Evolutionary conservation across 208 protist species (phyloP).

Genomic region (Leptomonas pyrrhocoris): DNA sequence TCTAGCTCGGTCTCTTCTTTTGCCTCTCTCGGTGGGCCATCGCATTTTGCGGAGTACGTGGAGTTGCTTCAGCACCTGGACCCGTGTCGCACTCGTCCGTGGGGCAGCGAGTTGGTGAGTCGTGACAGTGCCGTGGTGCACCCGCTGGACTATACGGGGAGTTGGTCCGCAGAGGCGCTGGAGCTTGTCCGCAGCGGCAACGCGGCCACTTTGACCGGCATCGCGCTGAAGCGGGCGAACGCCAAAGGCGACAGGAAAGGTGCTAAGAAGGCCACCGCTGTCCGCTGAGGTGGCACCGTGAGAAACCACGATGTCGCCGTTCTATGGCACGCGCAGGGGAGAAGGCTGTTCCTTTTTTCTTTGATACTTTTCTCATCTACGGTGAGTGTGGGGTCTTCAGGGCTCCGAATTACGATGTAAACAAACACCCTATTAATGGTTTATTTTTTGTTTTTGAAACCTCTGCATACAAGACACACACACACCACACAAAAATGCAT

Average conservation of each 20-base stretch:
- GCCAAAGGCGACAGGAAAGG: not conserved
- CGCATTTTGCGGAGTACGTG: slow-evolving; percentile 13
- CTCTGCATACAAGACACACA: no score
- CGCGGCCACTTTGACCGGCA: not conserved
- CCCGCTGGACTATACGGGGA: slow-evolving; percentile 12
- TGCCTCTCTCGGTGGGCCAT: slow-evolving; percentile 4
- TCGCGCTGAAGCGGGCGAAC: not conserved
- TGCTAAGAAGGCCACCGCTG: not conserved
- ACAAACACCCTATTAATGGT: no score
- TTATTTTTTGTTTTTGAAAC: no score
- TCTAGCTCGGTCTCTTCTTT: not conserved
- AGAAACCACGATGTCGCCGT: not conserved
- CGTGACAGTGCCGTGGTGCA: slow-evolving; percentile 25
- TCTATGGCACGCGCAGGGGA: not conserved
- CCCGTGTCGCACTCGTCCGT: slow-evolving; percentile 26
- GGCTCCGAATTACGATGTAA: no score
- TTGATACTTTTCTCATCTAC: no score
- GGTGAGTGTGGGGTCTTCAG: no score
- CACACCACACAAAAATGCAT: no score
- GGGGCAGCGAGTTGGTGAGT: slow-evolving; percentile 30
- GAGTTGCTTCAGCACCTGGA: slow-evolving; percentile 23
- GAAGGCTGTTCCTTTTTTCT: no score
- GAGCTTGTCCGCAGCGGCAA: not conserved
- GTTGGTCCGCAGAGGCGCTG: slow-evolving; percentile 6
- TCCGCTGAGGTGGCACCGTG: not conserved